Percentiles rank a stretch among this genome's conserved stretches.
Conservation (phyloP, 2,329 filamentous ascomycete species). For the Xylariaceae sp. region DNA sequence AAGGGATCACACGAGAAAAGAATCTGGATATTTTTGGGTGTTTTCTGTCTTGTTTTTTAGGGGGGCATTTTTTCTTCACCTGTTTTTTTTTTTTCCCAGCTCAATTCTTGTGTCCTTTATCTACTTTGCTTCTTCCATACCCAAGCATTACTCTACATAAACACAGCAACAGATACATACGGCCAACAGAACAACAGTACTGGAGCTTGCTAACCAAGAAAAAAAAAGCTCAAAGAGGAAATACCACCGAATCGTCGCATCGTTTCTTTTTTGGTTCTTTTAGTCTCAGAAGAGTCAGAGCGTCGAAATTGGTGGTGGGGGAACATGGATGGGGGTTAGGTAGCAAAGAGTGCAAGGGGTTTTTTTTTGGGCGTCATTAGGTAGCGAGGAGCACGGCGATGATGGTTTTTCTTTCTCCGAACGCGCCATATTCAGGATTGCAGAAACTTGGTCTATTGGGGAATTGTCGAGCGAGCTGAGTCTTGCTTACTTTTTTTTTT, state of each 20-base stretch:
- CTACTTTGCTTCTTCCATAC: slow-evolving; percentile 17
- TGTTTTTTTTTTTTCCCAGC: slow-evolving; percentile 25
- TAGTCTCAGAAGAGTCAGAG: slow-evolving; percentile 8
- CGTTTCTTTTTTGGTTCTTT: slow-evolving; percentile 1
- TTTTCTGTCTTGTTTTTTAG: slow-evolving; percentile 14
- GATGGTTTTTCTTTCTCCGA: slow-evolving; percentile 14
- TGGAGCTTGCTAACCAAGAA: not conserved
- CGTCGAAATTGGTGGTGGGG: slow-evolving; percentile 13
- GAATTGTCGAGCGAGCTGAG: slow-evolving; percentile 10
- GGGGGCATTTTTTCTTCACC: slow-evolving; percentile 12
- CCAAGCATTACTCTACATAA: slow-evolving; percentile 14
- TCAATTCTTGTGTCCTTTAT: slow-evolving; percentile 21
- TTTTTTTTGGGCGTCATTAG: slow-evolving; percentile 24
- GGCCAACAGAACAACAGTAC: not conserved
- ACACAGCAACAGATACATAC: slow-evolving; percentile 10
- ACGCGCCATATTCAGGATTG: slow-evolving; percentile 19
- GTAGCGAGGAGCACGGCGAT: slow-evolving; percentile 20
- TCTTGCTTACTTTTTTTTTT: slow-evolving; percentile 34
- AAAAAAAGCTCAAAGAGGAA: slow-evolving; percentile 4
- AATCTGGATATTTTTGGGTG: slow-evolving; percentile 9
- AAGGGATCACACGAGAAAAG: not conserved
- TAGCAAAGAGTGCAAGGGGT: slow-evolving; percentile 20
- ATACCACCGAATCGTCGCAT: slow-evolving; percentile 15
- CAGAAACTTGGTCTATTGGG: slow-evolving; percentile 13
- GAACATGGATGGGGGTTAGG: slow-evolving; percentile 13